Evolutionary conservation across 2,329 filamentous ascomycete genomes (phyloP).

Genomic region (Colletotrichum cereale): DNA sequence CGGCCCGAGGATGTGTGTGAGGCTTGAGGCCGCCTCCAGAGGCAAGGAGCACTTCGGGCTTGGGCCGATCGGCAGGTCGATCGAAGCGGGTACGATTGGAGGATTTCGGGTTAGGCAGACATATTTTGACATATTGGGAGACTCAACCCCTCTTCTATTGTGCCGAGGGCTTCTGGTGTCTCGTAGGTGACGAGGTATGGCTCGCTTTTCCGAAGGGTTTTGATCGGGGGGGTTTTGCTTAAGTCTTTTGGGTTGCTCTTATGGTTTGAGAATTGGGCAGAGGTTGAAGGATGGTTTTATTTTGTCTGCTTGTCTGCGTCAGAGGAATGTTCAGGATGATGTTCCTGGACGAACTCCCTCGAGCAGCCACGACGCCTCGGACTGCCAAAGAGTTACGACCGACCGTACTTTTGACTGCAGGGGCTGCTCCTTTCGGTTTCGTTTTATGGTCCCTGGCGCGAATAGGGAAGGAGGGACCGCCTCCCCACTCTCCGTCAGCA

Average conservation of each 20-base stretch:
- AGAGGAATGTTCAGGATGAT: not conserved
- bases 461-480: constrained; percentile 1
- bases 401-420: constrained; percentile 7
- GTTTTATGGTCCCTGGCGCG: constrained; percentile 3
- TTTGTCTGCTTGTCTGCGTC: not conserved
- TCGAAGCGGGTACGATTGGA: not conserved
- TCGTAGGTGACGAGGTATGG: constrained; percentile 2
- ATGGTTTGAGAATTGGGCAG: not conserved
- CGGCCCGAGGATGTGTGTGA: not conserved
- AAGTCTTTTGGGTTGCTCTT: not conserved
- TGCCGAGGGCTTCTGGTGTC: not conserved
- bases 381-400: not conserved
- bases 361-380: not conserved
- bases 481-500: constrained; percentile 12
- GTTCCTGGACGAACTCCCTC: too few species aligned
- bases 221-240: not conserved
- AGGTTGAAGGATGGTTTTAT: not conserved
- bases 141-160: constrained; percentile 3
- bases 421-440: constrained; percentile 24
- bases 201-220: not conserved
- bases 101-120: not conserved
- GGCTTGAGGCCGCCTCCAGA: constrained; percentile 6
- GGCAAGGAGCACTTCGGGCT: not conserved
- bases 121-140: not conserved
- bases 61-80: not conserved